A percentile compares a stretch with the other conserved stretches of the same genome.
Conservation (phyloP, 225 moss, liverwort and hornwort genomes). For the Pseudoscleropodium purum region DNA sequence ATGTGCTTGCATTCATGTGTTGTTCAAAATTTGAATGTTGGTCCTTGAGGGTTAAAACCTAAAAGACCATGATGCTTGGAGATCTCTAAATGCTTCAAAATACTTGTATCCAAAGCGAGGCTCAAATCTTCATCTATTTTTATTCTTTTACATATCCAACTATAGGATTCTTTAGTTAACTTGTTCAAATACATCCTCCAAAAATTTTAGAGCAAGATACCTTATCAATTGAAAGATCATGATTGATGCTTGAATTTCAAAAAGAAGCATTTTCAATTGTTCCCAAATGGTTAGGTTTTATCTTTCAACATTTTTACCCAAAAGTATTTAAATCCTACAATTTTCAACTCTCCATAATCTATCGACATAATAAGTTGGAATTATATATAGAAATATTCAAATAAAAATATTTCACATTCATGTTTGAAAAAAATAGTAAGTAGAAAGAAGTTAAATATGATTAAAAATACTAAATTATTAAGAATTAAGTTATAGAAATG, state of each 20-base stretch:
- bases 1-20: no score
- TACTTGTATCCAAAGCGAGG: not conserved
- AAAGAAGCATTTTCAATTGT: not conserved
- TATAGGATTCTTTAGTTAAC: not conserved
- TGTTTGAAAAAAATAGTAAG: not conserved
- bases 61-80: rapidly evolving
- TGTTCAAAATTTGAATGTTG: no score
- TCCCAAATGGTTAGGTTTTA: not conserved
- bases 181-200: not conserved
- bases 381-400: not conserved
- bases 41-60: not conserved
- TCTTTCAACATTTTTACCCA: not conserved
- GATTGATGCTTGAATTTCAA: not conserved
- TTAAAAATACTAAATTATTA: not conserved
- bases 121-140: not conserved
- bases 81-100: not conserved
- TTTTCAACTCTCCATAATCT: not conserved
- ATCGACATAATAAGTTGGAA: not conserved
- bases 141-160: not conserved
- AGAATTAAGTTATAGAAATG: not conserved
- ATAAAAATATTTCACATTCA: not conserved
- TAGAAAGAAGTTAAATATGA: not conserved
- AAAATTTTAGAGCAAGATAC: rapidly evolving
- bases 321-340: not conserved
- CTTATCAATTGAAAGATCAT: not conserved